Evolutionary conservation across 768 basidiomycete genomes (phyloP).

Genomic region (Lactifluus echinatus): DNA sequence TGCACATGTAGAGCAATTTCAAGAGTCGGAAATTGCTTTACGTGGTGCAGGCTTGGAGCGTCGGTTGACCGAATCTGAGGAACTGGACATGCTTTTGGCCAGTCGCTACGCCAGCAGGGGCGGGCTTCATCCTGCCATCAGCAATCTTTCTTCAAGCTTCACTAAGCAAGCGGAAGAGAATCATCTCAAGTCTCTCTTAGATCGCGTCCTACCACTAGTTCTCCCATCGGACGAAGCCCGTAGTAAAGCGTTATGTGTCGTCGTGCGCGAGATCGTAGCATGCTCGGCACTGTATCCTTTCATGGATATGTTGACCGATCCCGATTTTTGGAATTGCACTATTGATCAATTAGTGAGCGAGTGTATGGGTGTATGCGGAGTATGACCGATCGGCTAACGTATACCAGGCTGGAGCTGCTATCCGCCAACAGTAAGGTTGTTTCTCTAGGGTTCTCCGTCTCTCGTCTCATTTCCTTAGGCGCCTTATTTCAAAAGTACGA

Average conservation of each 20-base stretch:
- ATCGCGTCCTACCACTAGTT: constrained; percentile 59
- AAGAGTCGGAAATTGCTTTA: constrained; percentile 78
- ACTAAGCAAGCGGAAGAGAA: constrained; percentile 85
- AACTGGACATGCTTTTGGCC: constrained; percentile 79
- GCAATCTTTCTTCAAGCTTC: constrained; percentile 81
- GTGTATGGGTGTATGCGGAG: neutral
- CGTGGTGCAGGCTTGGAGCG: constrained; percentile 78
- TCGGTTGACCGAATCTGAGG: constrained; percentile 80
- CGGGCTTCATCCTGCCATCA: constrained; percentile 77
- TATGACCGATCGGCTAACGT: constrained; percentile 5
- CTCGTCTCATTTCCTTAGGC: constrained; percentile 35
- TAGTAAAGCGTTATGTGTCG: constrained; percentile 62
- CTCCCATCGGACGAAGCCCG: constrained; percentile 67
- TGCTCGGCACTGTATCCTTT: constrained; percentile 80
- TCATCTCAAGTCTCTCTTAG: constrained; percentile 67
- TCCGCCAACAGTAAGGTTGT: constrained; percentile 58
- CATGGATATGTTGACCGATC: constrained; percentile 89
- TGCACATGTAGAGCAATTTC: constrained; percentile 81
- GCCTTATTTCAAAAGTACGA: constrained; percentile 80
- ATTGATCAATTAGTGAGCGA: constrained; percentile 83
- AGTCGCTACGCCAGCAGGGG: constrained; percentile 65
- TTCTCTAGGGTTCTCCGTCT: constrained; percentile 27
- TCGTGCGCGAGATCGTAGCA: constrained; percentile 73
- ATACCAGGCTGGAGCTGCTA: constrained; percentile 52
- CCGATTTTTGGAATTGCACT: constrained; percentile 93